Evolutionary conservation across 2,329 filamentous ascomycete genomes (phyloP).

Genomic region (Verticillium tricorpus): DNA sequence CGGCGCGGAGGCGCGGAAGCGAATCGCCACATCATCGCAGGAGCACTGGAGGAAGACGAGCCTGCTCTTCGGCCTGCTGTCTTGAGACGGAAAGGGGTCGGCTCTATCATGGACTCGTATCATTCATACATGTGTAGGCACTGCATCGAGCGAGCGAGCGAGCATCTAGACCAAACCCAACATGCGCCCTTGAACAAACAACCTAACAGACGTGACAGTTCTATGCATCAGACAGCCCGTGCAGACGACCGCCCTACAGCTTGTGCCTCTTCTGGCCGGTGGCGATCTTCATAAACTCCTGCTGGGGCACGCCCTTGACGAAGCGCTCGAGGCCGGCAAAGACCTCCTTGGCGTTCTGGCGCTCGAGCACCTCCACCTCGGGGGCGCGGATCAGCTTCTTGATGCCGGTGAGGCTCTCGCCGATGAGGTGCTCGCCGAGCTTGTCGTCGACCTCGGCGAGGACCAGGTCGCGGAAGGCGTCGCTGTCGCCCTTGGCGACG

Average conservation of each 20-base stretch:
- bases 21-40: constrained; percentile 57
- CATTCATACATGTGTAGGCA: constrained; percentile 6
- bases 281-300: constrained; percentile 82
- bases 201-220: background rate
- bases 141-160: background rate
- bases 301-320: constrained; percentile 73
- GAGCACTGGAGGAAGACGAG: constrained; percentile 83
- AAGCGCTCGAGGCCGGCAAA: constrained; percentile 83
- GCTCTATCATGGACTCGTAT: background rate
- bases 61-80: constrained; percentile 75
- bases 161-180: background rate
- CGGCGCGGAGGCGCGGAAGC: constrained; percentile 38
- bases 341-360: constrained; percentile 77
- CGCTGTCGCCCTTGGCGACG: constrained; percentile 53
- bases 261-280: constrained; percentile 92
- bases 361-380: constrained; percentile 67
- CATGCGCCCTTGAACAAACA: background rate
- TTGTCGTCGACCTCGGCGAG: constrained; percentile 75
- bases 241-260: constrained; percentile 45
- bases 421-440: constrained; percentile 74
- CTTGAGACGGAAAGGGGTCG: constrained; percentile 22
- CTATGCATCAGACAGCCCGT: too few species aligned
- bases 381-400: constrained; percentile 78
- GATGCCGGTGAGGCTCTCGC: constrained; percentile 74
- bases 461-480: constrained; percentile 67